These are phyloP conservation scores for Nicotiana sylvestris DNA, from an alignment of 257 asterid species.

Conservation along the genomic window DNA sequence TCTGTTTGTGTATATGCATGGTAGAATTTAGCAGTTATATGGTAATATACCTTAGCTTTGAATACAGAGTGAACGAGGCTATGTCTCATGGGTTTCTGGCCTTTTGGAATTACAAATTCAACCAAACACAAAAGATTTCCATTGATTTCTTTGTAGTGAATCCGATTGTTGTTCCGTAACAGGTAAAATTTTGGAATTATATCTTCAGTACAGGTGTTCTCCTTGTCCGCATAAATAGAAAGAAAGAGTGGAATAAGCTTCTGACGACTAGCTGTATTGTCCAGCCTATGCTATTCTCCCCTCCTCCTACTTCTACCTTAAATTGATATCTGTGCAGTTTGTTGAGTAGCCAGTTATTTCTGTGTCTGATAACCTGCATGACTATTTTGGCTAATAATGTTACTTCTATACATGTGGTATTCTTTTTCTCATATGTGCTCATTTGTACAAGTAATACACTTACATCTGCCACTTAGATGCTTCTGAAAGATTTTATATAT, in stretches of 20 bases:
- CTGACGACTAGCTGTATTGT: not conserved
- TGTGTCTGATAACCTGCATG: conserved; percentile 2
- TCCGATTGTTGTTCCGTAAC: conserved; percentile 21
- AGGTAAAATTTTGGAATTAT: not conserved
- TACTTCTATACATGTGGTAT: not conserved
- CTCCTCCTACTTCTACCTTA: not conserved
- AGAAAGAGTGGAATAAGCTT: not conserved
- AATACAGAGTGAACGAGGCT: conserved; percentile 58
- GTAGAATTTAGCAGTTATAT: not conserved
- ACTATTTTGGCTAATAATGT: conserved; percentile 3
- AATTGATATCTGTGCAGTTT: not conserved
- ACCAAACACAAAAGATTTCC: conserved; percentile 81
- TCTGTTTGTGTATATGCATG: too few species aligned
- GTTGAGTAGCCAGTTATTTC: not conserved
- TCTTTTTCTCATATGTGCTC: not conserved
- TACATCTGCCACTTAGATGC: not conserved
- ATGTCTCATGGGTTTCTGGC: conserved; percentile 24
- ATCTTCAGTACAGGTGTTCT: not conserved
- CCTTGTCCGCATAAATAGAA: not conserved
- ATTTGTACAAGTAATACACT: not conserved
- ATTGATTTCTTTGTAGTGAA: conserved; percentile 85
- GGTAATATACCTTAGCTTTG: conserved; percentile 30
- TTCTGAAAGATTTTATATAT: not conserved
- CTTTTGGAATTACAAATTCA: too few species aligned
- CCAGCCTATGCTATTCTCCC: not conserved